These are phyloP conservation scores for Hemileccinum rubropunctum DNA, from an alignment of 768 basidiomycete species.

Conservation along the genomic window DNA sequence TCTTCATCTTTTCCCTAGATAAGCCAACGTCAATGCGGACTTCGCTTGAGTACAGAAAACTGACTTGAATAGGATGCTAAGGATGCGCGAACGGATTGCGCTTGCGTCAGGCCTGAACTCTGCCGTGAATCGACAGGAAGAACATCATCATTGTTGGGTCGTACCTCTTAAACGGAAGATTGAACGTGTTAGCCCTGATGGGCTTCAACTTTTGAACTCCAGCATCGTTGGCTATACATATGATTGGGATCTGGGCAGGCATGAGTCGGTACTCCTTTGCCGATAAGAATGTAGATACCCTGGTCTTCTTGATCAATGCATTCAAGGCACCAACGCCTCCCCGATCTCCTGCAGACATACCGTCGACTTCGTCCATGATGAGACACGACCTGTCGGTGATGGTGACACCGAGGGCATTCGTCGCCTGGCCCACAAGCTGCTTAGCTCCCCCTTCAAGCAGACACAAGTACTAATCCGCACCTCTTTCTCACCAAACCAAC, in stretches of 20 bases:
- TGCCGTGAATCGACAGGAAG: neutral
- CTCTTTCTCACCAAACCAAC: conserved; percentile 65
- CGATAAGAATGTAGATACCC: conserved; percentile 41
- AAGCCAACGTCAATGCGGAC: neutral
- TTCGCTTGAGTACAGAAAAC: conserved; percentile 17
- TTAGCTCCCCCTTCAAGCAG: neutral
- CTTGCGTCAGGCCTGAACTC: conserved; percentile 66
- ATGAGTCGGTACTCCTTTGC: neutral
- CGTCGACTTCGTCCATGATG: conserved; percentile 99
- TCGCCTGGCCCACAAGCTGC: conserved; percentile 35
- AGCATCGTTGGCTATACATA: conserved; percentile 94
- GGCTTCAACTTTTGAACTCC: conserved; percentile 91
- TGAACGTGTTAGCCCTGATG: conserved; percentile 65
- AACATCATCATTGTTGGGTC: conserved; percentile 13
- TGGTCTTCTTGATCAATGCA: conserved; percentile 88
- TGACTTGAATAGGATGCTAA: conserved; percentile 90
- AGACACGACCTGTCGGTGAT: conserved; percentile 82
- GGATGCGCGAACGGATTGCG: conserved; percentile 79
- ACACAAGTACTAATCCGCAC: conserved; percentile 40
- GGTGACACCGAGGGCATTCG: conserved; percentile 65
- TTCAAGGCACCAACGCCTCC: conserved; percentile 95
- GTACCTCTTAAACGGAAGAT: conserved; percentile 75
- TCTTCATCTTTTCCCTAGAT: conserved; percentile 83
- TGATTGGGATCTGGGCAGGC: conserved; percentile 77
- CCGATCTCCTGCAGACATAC: conserved; percentile 97